phyloP scores from a whole-genome alignment of 1,139 yeast species.

The Debaryomycetaceae sp. region DNA sequence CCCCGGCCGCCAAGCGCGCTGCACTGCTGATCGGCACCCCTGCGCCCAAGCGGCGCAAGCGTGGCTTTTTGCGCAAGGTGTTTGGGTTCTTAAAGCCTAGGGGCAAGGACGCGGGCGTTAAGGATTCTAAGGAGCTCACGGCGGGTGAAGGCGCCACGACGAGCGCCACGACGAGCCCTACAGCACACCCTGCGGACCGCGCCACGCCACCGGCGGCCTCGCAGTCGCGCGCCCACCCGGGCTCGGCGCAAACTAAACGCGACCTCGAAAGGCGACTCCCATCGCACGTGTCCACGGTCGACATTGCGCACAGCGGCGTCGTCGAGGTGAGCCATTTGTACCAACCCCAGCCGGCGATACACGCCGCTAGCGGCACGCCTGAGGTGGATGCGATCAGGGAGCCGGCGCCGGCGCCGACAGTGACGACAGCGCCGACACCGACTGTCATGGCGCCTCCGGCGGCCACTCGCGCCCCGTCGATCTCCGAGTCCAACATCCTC shows the following conservation, averaged over 20 bases:
- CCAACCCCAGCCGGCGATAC: constrained; percentile 7
- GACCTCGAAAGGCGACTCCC: constrained; percentile 2
- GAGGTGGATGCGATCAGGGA: constrained; percentile 4
- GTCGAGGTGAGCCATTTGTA: constrained; percentile 7
- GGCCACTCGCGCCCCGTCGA: constrained; percentile 4
- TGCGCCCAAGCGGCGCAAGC: constrained; percentile 5
- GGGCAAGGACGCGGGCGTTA: too few species aligned
- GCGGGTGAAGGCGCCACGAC: too few species aligned
- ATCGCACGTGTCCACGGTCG: constrained; percentile 3
- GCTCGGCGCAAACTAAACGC: not conserved
- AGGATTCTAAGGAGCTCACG: too few species aligned
- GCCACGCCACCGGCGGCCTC: too few species aligned
- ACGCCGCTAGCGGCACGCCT: constrained; percentile 3
- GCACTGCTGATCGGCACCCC: too few species aligned
- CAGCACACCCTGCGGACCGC: too few species aligned
- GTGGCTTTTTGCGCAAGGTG: constrained; percentile 7
- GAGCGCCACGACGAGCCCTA: too few species aligned
- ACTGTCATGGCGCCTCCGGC: not conserved
- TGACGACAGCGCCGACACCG: constrained; percentile 1
- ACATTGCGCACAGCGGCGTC: constrained; percentile 4
- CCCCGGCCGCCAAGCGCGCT: too few species aligned
- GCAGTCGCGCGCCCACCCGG: too few species aligned
- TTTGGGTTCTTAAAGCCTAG: too few species aligned
- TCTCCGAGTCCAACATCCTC: constrained; percentile 12
- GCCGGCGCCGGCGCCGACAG: constrained; percentile 1